These are phyloP conservation scores for Staphylotrichum tortipilum DNA, from an alignment of 495 filamentous ascomycete species.

Conservation along the genomic window DNA sequence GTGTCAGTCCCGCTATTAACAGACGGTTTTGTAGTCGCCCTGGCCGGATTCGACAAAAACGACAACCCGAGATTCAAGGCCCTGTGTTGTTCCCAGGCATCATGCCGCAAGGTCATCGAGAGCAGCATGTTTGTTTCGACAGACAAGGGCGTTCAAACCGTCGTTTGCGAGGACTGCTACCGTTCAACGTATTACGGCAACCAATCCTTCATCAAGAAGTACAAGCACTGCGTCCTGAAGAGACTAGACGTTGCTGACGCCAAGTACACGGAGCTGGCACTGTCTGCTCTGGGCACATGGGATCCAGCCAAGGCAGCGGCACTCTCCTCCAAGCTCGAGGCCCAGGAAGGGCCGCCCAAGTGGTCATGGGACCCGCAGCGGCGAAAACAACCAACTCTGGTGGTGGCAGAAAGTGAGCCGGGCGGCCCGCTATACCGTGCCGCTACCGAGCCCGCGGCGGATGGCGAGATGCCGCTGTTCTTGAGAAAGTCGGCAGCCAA, in stretches of 20 bases:
- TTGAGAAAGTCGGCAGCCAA: constrained; percentile 20
- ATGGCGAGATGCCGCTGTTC: constrained; percentile 29
- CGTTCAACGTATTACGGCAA: not conserved
- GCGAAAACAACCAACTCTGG: no score
- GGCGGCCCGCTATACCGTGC: no score
- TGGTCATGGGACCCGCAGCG: no score
- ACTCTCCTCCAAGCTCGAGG: no score
- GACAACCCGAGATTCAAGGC: constrained; percentile 16
- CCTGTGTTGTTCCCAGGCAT: constrained; percentile 8
- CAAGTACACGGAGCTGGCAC: constrained; percentile 8
- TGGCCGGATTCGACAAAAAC: constrained; percentile 3
- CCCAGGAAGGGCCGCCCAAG: no score
- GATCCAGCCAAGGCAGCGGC: no score
- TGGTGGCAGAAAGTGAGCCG: no score
- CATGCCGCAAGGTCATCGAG: constrained; percentile 20
- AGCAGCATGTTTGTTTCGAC: constrained; percentile 25
- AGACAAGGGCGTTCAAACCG: not conserved
- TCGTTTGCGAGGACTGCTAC: constrained; percentile 21
- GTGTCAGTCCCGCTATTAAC: not conserved
- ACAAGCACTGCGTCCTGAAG: constrained; percentile 23
- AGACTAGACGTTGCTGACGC: constrained; percentile 2
- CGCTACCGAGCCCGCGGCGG: not conserved
- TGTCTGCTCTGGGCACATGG: no score
- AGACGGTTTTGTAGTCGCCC: not conserved
- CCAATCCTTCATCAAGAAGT: constrained; percentile 15